Percentiles rank a stretch among this genome's conserved stretches.
Evolutionary conservation across 305 asterid species (phyloP).

Genomic region (Fraxinus ornus): DNA sequence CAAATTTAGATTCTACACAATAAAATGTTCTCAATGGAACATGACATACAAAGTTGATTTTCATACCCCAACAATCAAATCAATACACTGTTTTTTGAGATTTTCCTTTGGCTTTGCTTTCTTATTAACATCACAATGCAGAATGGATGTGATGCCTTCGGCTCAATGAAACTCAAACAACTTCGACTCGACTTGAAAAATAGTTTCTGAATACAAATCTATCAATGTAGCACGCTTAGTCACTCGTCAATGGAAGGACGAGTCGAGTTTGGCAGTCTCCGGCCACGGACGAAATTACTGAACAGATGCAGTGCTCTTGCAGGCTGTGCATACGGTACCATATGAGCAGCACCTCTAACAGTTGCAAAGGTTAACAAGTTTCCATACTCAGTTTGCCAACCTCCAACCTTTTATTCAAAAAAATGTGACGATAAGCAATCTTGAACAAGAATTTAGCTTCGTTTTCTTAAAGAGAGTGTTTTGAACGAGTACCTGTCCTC

Average conservation of each 20-base stretch:
- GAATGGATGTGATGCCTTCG: slow-evolving; percentile 31
- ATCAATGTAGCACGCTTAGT: slow-evolving; percentile 21
- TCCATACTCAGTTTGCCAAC: slow-evolving; percentile 91
- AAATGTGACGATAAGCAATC: neutral
- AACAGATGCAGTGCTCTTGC: slow-evolving; percentile 83
- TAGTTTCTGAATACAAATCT: slow-evolving; percentile 14
- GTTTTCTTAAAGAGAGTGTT: neutral
- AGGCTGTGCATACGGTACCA: slow-evolving; percentile 94
- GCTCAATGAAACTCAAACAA: slow-evolving; percentile 25
- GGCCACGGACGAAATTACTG: slow-evolving; percentile 61
- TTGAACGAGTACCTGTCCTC: slow-evolving; percentile 56
- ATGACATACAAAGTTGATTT: neutral
- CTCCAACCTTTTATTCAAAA: slow-evolving; percentile 59
- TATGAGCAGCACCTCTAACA: slow-evolving; percentile 89
- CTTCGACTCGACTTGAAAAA: slow-evolving; percentile 3
- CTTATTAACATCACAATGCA: slow-evolving; percentile 15
- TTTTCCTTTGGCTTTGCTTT: slow-evolving; percentile 12
- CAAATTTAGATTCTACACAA: neutral
- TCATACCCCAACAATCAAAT: slow-evolving; percentile 17
- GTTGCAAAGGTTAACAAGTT: slow-evolving; percentile 72
- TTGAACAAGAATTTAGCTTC: neutral
- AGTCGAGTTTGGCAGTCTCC: slow-evolving; percentile 68
- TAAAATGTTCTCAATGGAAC: neutral
- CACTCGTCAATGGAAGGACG: slow-evolving; percentile 50
- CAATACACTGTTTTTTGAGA: slow-evolving; percentile 12